phyloP scores from a whole-genome alignment of 495 filamentous ascomycete genomes.

The Hypoxylon cercidicola region DNA sequence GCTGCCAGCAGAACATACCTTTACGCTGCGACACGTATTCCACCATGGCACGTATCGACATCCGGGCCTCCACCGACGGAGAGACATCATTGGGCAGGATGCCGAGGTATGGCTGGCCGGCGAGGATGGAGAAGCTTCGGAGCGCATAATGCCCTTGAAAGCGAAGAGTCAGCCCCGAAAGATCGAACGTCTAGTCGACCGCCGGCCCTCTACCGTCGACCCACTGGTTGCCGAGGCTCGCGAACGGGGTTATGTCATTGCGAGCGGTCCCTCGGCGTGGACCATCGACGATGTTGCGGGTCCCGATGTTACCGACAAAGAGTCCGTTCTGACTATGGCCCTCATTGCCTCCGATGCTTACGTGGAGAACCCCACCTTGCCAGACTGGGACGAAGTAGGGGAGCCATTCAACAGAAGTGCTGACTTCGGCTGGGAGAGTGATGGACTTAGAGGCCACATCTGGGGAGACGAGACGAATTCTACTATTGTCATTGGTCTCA shows the following conservation, averaged over 20 bases:
- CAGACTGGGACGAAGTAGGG: constrained; percentile 86
- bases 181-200: constrained; percentile 85
- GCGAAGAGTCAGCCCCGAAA: constrained; percentile 67
- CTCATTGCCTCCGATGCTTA: constrained; percentile 91
- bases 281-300: constrained; percentile 79
- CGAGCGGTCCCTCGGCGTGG: constrained; percentile 78
- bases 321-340: constrained; percentile 83
- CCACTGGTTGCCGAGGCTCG: constrained; percentile 75
- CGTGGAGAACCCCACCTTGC: constrained; percentile 71
- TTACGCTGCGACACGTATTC: constrained; percentile 86
- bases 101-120: constrained; percentile 71
- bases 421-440: constrained; percentile 89
- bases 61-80: constrained; percentile 75
- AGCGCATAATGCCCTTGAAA: constrained; percentile 59
- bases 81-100: constrained; percentile 71
- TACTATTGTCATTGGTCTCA: constrained; percentile 90
- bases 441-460: constrained; percentile 92
- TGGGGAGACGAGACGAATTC: constrained; percentile 86
- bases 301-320: constrained; percentile 87
- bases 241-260: constrained; percentile 66
- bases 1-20: constrained; percentile 57
- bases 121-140: constrained; percentile 67
- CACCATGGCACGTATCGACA: constrained; percentile 83
- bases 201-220: constrained; percentile 78
- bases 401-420: constrained; percentile 81